These are phyloP conservation scores for Skeletonema grethae DNA, from an alignment of 108 stramenopile species.

Conservation along the genomic window DNA sequence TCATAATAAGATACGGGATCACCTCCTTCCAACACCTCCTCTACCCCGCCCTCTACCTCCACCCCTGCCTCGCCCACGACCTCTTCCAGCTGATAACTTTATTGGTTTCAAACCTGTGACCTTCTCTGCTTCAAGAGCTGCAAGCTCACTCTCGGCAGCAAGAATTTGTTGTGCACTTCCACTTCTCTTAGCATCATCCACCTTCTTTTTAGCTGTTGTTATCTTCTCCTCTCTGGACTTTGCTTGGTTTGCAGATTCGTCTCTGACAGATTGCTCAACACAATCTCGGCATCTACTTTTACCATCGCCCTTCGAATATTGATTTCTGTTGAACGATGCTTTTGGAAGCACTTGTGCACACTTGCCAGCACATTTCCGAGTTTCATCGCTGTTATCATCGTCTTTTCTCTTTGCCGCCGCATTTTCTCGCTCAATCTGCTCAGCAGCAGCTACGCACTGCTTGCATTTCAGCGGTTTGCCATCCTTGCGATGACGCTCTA, in stretches of 20 bases:
- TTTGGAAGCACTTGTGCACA: conserved; percentile 19
- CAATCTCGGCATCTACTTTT: conserved; percentile 53
- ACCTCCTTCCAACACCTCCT: conserved; percentile 3
- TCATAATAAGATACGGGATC: no score
- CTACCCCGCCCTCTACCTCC: conserved; percentile 21
- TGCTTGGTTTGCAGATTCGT: conserved; percentile 28
- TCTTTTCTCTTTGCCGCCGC: conserved; percentile 19
- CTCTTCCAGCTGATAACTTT: conserved; percentile 28
- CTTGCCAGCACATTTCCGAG: conserved; percentile 24
- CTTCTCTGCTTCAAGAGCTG: conserved; percentile 59
- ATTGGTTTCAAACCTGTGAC: conserved; percentile 62
- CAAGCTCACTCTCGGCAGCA: conserved; percentile 44
- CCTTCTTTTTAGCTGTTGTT: conserved; percentile 20
- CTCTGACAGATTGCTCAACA: conserved; percentile 47
- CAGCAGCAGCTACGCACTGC: conserved; percentile 33
- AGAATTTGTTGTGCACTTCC: conserved; percentile 38
- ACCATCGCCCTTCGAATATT: conserved; percentile 47
- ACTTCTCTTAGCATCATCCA: conserved; percentile 22
- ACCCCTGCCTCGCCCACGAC: conserved; percentile 28
- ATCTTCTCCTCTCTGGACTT: conserved; percentile 32
- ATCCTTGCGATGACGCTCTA: conserved; percentile 37
- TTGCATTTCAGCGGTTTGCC: conserved; percentile 49
- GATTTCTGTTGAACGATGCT: conserved; percentile 50
- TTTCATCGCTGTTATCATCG: conserved; percentile 16
- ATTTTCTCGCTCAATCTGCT: conserved; percentile 41